Conservation (phyloP, 2,329 filamentous ascomycete genomes). For the Pyrenophora graminea region DNA sequence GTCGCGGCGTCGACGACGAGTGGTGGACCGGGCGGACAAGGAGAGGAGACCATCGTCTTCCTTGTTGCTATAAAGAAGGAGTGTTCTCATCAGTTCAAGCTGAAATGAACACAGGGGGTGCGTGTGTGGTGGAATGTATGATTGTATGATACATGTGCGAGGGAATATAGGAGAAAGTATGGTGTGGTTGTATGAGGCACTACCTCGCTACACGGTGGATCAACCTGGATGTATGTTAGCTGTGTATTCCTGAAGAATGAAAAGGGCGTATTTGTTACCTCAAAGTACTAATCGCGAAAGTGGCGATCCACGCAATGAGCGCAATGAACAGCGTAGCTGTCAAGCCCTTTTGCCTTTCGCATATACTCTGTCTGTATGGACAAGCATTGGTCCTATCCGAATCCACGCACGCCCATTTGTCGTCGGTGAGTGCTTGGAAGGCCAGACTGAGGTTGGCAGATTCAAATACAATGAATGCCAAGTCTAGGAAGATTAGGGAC, state of each 20-base stretch:
- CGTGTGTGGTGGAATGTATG: neutral
- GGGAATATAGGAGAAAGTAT: slow-evolving; percentile 3
- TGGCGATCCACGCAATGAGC: slow-evolving; percentile 85
- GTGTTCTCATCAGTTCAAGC: slow-evolving; percentile 2
- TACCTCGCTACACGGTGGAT: slow-evolving; percentile 38
- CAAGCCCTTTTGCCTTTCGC: slow-evolving; percentile 69
- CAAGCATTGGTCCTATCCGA: slow-evolving; percentile 18
- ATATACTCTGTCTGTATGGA: slow-evolving; percentile 54
- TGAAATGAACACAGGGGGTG: neutral
- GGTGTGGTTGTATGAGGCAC: slow-evolving; percentile 14
- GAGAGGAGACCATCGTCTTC: slow-evolving; percentile 1
- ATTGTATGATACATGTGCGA: slow-evolving; percentile 4
- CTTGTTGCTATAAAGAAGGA: slow-evolving; percentile 1
- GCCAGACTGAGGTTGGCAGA: slow-evolving; percentile 89
- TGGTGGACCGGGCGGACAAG: slow-evolving; percentile 6
- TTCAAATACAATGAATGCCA: slow-evolving; percentile 97
- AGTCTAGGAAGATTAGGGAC: slow-evolving; percentile 83
- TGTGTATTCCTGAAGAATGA: neutral
- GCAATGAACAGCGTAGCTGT: slow-evolving; percentile 79
- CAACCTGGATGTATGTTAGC: slow-evolving; percentile 26
- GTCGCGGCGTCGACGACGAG: slow-evolving; percentile 1
- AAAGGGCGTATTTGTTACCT: slow-evolving; percentile 27
- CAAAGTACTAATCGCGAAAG: slow-evolving; percentile 75
- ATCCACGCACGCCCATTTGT: slow-evolving; percentile 56
- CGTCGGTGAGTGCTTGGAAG: slow-evolving; percentile 76